phyloP scores from a whole-genome alignment of 1,284 basidiomycete species.

The Filobasidium uniguttulatum region DNA sequence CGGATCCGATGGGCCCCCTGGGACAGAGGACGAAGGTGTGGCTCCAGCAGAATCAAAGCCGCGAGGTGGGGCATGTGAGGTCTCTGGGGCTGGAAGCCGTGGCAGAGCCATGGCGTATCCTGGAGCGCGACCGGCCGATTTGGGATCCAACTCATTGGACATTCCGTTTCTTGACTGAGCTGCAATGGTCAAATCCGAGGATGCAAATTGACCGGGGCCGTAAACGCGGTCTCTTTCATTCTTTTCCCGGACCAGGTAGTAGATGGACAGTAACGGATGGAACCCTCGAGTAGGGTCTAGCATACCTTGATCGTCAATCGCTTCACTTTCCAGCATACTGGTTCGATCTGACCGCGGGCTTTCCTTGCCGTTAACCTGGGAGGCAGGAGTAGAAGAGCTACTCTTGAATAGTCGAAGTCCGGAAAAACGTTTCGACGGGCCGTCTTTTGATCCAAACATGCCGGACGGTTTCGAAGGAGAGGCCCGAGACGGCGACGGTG shows the following conservation, averaged over 20 bases:
- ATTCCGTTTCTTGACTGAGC: conserved; percentile 27
- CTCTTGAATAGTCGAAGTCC: conserved; percentile 71
- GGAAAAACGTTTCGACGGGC: conserved; percentile 49
- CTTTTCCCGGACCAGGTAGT: conserved; percentile 90
- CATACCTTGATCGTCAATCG: conserved; percentile 32
- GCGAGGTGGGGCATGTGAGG: conserved; percentile 22
- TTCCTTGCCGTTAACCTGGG: conserved; percentile 43
- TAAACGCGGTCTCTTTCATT: conserved; percentile 85
- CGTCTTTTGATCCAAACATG: neutral
- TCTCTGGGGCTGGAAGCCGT: conserved; percentile 62
- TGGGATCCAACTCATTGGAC: conserved; percentile 46
- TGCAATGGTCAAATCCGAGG: conserved; percentile 54
- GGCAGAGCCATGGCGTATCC: conserved; percentile 70
- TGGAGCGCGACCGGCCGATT: conserved; percentile 18
- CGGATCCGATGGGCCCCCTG: conserved; percentile 5
- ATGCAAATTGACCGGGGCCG: conserved; percentile 85
- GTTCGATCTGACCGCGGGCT: neutral
- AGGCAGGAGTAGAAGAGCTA: conserved; percentile 35
- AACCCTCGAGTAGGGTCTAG: conserved; percentile 81
- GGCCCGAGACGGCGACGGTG: neutral
- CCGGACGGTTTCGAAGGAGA: neutral
- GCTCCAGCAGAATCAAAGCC: neutral
- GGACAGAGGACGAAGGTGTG: conserved; percentile 29
- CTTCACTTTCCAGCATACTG: neutral
- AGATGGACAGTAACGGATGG: conserved; percentile 90